phyloP scores from a whole-genome alignment of 2,329 filamentous ascomycete species.

The Parafenestella ontariensis region DNA sequence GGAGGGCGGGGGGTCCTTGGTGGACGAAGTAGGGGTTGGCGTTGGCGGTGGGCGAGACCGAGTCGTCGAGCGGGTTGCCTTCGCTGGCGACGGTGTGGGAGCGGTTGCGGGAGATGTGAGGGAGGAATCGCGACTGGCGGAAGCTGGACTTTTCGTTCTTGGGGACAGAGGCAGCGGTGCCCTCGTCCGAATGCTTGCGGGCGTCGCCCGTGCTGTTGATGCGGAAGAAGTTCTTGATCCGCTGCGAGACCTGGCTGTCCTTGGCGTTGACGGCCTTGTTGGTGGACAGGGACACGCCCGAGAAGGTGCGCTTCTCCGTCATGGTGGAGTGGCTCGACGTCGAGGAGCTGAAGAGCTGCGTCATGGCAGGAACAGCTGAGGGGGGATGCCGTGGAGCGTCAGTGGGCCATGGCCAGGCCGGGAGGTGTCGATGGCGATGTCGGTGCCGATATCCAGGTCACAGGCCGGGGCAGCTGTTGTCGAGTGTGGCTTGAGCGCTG shows the following conservation, averaged over 20 bases:
- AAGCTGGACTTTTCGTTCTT: constrained; percentile 73
- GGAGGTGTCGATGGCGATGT: constrained; percentile 21
- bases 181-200: constrained; percentile 49
- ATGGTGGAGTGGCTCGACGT: constrained; percentile 46
- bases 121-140: constrained; percentile 88
- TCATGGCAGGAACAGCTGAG: constrained; percentile 41
- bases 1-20: constrained; percentile 89
- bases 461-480: constrained; percentile 9
- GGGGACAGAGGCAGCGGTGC: constrained; percentile 46
- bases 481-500: constrained; percentile 32
- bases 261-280: constrained; percentile 58
- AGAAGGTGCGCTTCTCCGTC: constrained; percentile 58
- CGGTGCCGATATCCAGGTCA: constrained; percentile 8
- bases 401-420: constrained; percentile 42
- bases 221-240: constrained; percentile 74
- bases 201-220: constrained; percentile 64
- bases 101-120: constrained; percentile 83
- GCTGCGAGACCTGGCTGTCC: constrained; percentile 65
- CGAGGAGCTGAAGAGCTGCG: constrained; percentile 53
- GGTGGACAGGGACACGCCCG: constrained; percentile 53
- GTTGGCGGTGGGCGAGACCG: constrained; percentile 87
- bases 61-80: constrained; percentile 87
- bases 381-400: constrained; percentile 34
- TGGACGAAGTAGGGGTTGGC: constrained; percentile 98
- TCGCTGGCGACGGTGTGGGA: constrained; percentile 92